phyloP scores from a whole-genome alignment of 1,284 basidiomycete genomes.

The Leucoagaricus sp. region DNA sequence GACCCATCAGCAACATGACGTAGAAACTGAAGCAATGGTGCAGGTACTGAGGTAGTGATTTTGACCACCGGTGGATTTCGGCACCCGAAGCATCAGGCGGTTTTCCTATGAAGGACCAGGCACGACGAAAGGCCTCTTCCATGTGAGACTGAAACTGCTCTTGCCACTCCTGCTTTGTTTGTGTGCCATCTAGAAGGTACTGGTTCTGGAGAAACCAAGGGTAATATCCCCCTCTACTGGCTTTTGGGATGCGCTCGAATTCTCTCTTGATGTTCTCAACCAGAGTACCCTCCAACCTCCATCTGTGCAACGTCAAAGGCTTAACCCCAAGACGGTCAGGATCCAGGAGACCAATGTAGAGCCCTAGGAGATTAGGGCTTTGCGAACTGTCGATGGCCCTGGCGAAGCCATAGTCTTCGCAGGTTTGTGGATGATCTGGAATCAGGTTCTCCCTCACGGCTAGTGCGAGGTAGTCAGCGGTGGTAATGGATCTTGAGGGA shows the following conservation, averaged over 20 bases:
- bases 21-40: not conserved
- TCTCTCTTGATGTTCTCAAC: conserved; percentile 32
- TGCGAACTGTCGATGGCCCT: conserved; percentile 17
- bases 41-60: not conserved
- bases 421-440: conserved; percentile 34
- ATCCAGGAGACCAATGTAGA: conserved; percentile 34
- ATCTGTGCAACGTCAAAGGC: conserved; percentile 28
- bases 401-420: conserved; percentile 38
- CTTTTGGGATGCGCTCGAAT: conserved; percentile 27
- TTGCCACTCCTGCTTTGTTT: not conserved
- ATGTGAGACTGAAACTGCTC: not conserved
- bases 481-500: conserved; percentile 14
- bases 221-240: conserved; percentile 28
- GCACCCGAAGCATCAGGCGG: not conserved
- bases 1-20: not conserved
- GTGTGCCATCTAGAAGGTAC: conserved; percentile 26
- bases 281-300: conserved; percentile 32
- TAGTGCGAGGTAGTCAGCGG: conserved; percentile 27
- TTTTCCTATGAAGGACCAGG: conserved; percentile 4
- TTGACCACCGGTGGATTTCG: not conserved
- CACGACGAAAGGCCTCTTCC: not conserved
- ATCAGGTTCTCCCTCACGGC: conserved; percentile 26
- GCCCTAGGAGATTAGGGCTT: conserved; percentile 28
- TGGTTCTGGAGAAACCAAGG: conserved; percentile 38
- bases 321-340: conserved; percentile 24